A percentile compares a stretch with the other conserved stretches of the same genome.
These are phyloP conservation scores for Komagataella ulmi DNA, from an alignment of 805 yeast genomes.

Conservation along the genomic window DNA sequence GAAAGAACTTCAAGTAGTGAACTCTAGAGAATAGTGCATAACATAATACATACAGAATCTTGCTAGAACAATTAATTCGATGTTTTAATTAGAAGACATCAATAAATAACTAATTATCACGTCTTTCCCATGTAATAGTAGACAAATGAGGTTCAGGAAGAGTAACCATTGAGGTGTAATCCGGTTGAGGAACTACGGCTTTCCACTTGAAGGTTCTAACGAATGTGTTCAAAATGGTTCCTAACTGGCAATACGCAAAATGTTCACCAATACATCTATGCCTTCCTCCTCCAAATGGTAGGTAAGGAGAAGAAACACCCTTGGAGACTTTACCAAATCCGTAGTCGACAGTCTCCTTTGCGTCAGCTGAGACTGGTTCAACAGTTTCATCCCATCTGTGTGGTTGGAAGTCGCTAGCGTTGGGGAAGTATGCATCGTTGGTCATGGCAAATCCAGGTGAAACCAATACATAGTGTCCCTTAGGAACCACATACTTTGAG, in stretches of 20 bases:
- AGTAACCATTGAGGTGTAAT: slow-evolving; percentile 86
- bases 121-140: slow-evolving; percentile 55
- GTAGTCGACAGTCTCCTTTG: slow-evolving; percentile 55
- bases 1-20: slow-evolving; percentile 17
- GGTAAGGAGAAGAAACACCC: slow-evolving; percentile 91
- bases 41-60: not conserved
- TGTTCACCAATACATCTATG: slow-evolving; percentile 99
- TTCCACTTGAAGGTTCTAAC: slow-evolving; percentile 72
- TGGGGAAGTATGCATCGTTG: slow-evolving; percentile 66
- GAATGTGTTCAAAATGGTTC: slow-evolving; percentile 65
- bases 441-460: slow-evolving; percentile 89
- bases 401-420: slow-evolving; percentile 62
- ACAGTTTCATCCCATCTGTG: slow-evolving; percentile 61
- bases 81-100: not conserved
- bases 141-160: slow-evolving; percentile 65
- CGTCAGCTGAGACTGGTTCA: slow-evolving; percentile 13
- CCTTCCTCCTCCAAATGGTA: slow-evolving; percentile 99
- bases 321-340: slow-evolving; percentile 96
- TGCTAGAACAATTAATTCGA: not conserved
- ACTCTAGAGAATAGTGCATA: slow-evolving; percentile 10
- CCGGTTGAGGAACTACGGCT: slow-evolving; percentile 53
- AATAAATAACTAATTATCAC: slow-evolving; percentile 17
- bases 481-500: slow-evolving; percentile 70
- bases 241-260: slow-evolving; percentile 89
- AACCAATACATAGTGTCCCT: slow-evolving; percentile 79